Evolutionary conservation across 2,329 filamentous ascomycete genomes (phyloP).

Genomic region (Tolypocladium tundrense): DNA sequence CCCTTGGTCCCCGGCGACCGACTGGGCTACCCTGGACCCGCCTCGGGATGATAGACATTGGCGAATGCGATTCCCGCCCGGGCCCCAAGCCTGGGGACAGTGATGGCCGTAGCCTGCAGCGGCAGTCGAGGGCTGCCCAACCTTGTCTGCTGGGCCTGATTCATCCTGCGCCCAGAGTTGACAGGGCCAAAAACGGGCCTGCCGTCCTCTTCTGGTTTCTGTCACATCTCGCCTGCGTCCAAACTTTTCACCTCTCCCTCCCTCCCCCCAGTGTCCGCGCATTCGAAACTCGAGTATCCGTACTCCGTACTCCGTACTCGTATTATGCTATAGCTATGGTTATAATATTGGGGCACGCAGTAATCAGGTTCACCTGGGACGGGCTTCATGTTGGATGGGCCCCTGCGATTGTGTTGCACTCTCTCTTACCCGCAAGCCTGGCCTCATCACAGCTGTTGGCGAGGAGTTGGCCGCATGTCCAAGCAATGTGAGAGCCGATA

Average conservation of each 20-base stretch:
- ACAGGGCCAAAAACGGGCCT: not conserved
- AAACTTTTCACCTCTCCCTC: not conserved
- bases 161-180: not conserved
- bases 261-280: not conserved
- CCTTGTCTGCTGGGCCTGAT: not conserved
- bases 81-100: not conserved
- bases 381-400: not conserved
- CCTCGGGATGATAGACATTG: not conserved
- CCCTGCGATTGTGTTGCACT: not conserved
- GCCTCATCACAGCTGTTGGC: not conserved
- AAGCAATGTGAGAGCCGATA: not conserved
- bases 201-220: not conserved
- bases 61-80: not conserved
- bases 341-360: not conserved
- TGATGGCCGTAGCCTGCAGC: not conserved
- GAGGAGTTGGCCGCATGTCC: not conserved
- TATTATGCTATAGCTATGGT: not conserved
- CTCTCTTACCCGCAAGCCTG: not conserved
- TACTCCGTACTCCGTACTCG: too few species aligned
- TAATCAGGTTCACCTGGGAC: not conserved
- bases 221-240: slow-evolving; percentile 3
- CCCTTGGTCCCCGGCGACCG: slow-evolving; percentile 4
- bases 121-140: not conserved
- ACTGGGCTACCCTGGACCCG: slow-evolving; percentile 1
- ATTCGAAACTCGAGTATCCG: not conserved